Percentiles rank a stretch among this genome's conserved stretches.
phyloP scores from a whole-genome alignment of 106 monocot species.

The Narthecium ossifragum region DNA sequence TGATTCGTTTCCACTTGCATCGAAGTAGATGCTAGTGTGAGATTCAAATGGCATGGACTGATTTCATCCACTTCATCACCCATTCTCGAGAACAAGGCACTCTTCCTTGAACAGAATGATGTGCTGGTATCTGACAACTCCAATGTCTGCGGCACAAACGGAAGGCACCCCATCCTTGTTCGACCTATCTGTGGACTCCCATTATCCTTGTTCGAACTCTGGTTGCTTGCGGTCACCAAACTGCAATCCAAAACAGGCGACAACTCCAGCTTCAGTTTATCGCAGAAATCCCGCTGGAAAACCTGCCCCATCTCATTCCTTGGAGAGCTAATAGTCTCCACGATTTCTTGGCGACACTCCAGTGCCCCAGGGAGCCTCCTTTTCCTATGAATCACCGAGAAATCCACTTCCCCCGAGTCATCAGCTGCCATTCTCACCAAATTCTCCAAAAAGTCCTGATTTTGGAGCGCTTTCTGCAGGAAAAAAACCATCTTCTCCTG shows the following conservation, averaged over 20 bases:
- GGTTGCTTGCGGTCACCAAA: conserved; percentile 30
- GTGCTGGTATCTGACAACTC: conserved; percentile 52
- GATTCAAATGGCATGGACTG: conserved; percentile 60
- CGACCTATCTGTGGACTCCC: conserved; percentile 10
- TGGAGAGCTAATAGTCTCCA: conserved; percentile 17
- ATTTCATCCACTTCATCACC: conserved; percentile 43
- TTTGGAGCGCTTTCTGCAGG: conserved; percentile 38
- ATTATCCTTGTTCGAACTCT: conserved; percentile 42
- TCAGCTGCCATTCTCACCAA: conserved; percentile 43
- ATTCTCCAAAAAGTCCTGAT: conserved; percentile 52
- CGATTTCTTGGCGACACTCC: conserved; percentile 21
- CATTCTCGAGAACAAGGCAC: conserved; percentile 13
- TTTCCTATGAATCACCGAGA: conserved; percentile 43
- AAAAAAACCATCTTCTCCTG: conserved; percentile 69
- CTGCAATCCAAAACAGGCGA: conserved; percentile 45
- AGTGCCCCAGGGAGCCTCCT: conserved; percentile 30
- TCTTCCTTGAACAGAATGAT: conserved; percentile 48
- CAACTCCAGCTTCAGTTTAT: conserved; percentile 71
- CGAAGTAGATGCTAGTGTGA: conserved; percentile 67
- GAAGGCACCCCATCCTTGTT: conserved; percentile 17
- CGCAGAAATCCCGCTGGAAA: conserved; percentile 47
- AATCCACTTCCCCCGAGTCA: conserved; percentile 16
- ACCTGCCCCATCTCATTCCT: conserved; percentile 28
- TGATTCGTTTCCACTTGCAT: conserved; percentile 37
- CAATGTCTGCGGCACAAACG: conserved; percentile 30